Evolutionary conservation across 192 early-diverging fungal species (phyloP), one percentile per base, ranked within the genome.

Genomic region (Rhizoclosmatium globosum): DNA sequence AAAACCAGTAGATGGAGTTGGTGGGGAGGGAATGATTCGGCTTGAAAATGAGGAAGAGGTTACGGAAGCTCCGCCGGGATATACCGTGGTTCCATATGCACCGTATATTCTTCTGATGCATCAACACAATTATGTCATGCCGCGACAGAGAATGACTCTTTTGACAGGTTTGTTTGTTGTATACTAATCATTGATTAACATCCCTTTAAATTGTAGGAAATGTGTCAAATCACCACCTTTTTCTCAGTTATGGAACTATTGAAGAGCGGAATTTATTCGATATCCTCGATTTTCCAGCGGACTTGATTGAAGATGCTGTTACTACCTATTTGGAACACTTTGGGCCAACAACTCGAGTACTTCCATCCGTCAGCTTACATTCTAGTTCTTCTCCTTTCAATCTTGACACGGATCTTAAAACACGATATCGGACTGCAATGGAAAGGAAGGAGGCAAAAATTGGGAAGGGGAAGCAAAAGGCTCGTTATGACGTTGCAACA

Each of bases 221-320:
- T 46, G n/a, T 74, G 58, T 74, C 72, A 59, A 74, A 74, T 47
- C 59, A 74, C 72, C 72, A 74, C 47, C 45, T 74, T 11, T 9
- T 74, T 4, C 42, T 74, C 41, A 45, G 38, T n/a, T 31, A 74
- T 17, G 72, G 72, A 6, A 46, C 72, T 21, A 47, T 62, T 62
- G 72, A 74, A 48, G 72, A 74, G 15, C 19, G 44, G 39, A 74
- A 74, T 44, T 11, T 47, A n/a, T 48, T 21, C 45, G 72, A 74
- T 17, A 74, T 74, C 43, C 7, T 74, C 9, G 72, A 74, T 45
- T 23, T 74, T 23, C 72, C 72, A 3, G 43, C 61, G 13, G 72
- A 74, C n/a, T 41, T 74, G 3, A 44, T 74, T 47, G 72, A 74
- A 62, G 72, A 74, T 38, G 72, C 72, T 17, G 44, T 74, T 13